Base-by-base conservation (phyloP, 202 grass and related monocot species). In the Carex arenaria region DNA sequence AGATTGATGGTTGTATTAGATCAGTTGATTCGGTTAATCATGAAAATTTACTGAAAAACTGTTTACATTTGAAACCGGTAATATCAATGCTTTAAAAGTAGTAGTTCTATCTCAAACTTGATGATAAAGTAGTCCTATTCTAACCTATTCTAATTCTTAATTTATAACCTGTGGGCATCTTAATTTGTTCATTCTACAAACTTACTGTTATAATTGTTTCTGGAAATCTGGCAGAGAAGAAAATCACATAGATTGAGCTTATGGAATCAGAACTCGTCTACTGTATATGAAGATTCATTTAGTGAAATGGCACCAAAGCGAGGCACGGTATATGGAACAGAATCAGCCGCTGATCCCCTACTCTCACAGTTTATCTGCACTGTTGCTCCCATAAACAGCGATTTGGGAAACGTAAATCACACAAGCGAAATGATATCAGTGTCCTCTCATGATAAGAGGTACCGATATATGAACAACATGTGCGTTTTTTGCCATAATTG, bases 291-390 rank as follows among this genome's bases (percentile, higher is more conserved):
- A 54, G 43, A 72, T 83, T 82, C 89, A 59, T 89, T 85, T 36
- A 75, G 40, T 86, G 81, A 85, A 75, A 79, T 67, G 32, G n/a
- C 83, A 28, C 60, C 28, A 2, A 64, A 85, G 54, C 72, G 80
- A 86, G 87, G 81, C 67, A 79, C 11, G 36, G 80, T 53, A 64
- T n/a, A 76, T 75, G 55, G 79, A 85, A 66, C 79, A 54, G 86
- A 94, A 78, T 75, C 82, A 56, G 84, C 85, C 13, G 86, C 94
- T 83, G 94, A 97, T 70, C 94, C 91, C 10, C 82, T 94, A 36
- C 87, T 97, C 82, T 97, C 85, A 40, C 89, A 88, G 23, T 97
- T 97, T 66, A 86, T 97, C 64, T 94, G 91, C 75, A 76, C 45
- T 64, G 47, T 32, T 1, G 12, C 64, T 54, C 72, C 79, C 22